phyloP scores from a whole-genome alignment of 2,329 filamentous ascomycete genomes.

The Nemania sp. region DNA sequence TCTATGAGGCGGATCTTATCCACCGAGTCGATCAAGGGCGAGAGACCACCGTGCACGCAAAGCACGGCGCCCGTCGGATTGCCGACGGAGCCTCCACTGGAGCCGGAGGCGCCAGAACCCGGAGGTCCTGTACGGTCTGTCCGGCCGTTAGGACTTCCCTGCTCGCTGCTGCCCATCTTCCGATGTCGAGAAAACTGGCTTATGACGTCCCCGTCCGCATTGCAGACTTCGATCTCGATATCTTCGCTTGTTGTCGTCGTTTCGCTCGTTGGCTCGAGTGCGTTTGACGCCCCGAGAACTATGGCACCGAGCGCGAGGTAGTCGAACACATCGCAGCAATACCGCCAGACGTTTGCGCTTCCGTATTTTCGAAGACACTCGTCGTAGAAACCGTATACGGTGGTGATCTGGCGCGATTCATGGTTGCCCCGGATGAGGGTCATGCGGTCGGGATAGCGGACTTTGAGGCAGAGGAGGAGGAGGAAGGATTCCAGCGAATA shows the following conservation, averaged over 20 bases:
- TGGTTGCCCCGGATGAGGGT: slow-evolving; percentile 95
- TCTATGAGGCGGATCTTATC: slow-evolving; percentile 96
- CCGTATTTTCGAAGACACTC: slow-evolving; percentile 96
- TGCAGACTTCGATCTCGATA: slow-evolving; percentile 91
- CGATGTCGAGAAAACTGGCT: slow-evolving; percentile 63
- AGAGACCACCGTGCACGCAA: slow-evolving; percentile 93
- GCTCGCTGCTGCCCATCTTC: slow-evolving; percentile 32
- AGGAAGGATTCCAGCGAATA: slow-evolving; percentile 97
- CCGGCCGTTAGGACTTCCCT: slow-evolving; percentile 44
- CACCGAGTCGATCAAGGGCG: slow-evolving; percentile 87
- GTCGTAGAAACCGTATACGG: slow-evolving; percentile 97
- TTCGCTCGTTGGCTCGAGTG: slow-evolving; percentile 57
- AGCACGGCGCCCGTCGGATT: slow-evolving; percentile 82
- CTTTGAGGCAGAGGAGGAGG: slow-evolving; percentile 92
- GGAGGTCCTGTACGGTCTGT: slow-evolving; percentile 69
- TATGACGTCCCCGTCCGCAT: slow-evolving; percentile 79
- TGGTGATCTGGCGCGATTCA: slow-evolving; percentile 95
- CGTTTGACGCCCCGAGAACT: slow-evolving; percentile 81
- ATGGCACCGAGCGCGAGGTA: slow-evolving; percentile 91
- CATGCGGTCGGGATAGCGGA: slow-evolving; percentile 95
- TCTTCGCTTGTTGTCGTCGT: slow-evolving; percentile 54
- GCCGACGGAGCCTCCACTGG: slow-evolving; percentile 65
- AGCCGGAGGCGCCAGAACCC: slow-evolving; percentile 77
- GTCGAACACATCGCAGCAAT: slow-evolving; percentile 98
- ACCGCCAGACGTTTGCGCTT: slow-evolving; percentile 94